A percentile compares a stretch with the other conserved stretches of the same genome.
Conservation (phyloP, 2,329 filamentous ascomycete genomes). For the Ophiostoma quercus region DNA sequence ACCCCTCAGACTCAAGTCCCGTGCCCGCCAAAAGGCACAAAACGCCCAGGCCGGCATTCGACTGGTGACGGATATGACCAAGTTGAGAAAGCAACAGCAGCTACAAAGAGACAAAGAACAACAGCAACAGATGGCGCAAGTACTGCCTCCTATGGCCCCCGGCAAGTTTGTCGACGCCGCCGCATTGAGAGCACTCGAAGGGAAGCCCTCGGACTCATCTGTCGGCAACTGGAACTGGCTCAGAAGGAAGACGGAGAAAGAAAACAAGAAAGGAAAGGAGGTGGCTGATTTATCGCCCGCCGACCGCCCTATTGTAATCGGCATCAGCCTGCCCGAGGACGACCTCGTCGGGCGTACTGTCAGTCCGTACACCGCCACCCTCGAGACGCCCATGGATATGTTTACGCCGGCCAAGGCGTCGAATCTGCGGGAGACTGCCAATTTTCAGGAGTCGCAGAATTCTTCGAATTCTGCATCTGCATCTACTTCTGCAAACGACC, state of each 20-base stretch:
- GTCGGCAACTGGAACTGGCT: slow-evolving; percentile 56
- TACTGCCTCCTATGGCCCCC: slow-evolving; percentile 31
- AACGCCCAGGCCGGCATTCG: slow-evolving; percentile 60
- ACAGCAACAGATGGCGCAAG: slow-evolving; percentile 30
- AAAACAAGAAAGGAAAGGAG: neutral
- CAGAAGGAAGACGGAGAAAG: slow-evolving; percentile 32
- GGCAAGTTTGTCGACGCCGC: slow-evolving; percentile 54
- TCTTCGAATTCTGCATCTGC: neutral
- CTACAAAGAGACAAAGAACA: slow-evolving; percentile 37
- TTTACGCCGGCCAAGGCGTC: slow-evolving; percentile 13
- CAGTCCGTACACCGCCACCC: slow-evolving; percentile 47
- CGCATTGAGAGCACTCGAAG: slow-evolving; percentile 56
- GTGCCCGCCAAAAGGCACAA: slow-evolving; percentile 55
- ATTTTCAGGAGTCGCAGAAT: too few species aligned
- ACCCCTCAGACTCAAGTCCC: slow-evolving; percentile 50
- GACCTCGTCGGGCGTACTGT: slow-evolving; percentile 42
- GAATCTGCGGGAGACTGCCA: too few species aligned
- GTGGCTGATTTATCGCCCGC: slow-evolving; percentile 56
- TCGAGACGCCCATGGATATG: slow-evolving; percentile 39
- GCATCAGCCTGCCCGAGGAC: slow-evolving; percentile 59
- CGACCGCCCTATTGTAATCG: slow-evolving; percentile 68
- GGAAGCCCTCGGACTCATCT: slow-evolving; percentile 48
- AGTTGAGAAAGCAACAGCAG: slow-evolving; percentile 41
- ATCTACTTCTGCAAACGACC: neutral
- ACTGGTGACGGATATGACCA: slow-evolving; percentile 64